Base-by-base conservation (phyloP, 306 rosid species). In the Hippophae tibetana region DNA sequence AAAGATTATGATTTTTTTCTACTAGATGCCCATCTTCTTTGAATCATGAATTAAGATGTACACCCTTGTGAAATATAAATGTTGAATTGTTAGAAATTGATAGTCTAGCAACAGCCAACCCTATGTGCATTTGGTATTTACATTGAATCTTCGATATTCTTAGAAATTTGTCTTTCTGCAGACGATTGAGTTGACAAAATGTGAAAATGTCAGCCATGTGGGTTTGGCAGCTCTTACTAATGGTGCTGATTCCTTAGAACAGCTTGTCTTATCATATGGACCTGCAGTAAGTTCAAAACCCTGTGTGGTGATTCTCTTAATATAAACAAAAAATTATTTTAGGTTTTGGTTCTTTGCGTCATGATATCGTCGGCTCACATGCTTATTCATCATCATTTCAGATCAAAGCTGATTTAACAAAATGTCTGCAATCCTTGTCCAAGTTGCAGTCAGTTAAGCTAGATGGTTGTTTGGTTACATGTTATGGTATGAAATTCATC, bases 101-200 rank as follows among this genome's bases (percentile, higher is more conserved):
- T 14, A 48, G 14, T 8, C 62, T 27, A 11, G 54, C 56, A 40
- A 46, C 13, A n/a, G 53, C 10, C 13, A 5, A 52, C 7, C 60
- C 60, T 38, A 45, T 9, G 42, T 9, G 40, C 23, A 23, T 38
- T 49, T 49, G 54, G 43, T 65, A 54, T 48, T 31, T 31, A 31
- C 38, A 2, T 31, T 31, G 38, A 31, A 31, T 31, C 38, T 31
- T 9, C 23, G 38, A 26, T 8, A 7, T 27, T 43, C 13, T 50
- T 9, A 10, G 7, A 41, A 47, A 26, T 64, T 68, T 67, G 4
- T 55, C 45, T 57, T 60, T 60, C 57, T 12, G 7, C 86, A 86
- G 95, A 73, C 38, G 70, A 77, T 86, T 56, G 73, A 83, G 76
- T 52, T 83, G 81, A 70, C 86, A 44, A 67, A 78, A 53, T 86